phyloP scores from a whole-genome alignment of 768 basidiomycete genomes.

The Infundibulicybe gibba region DNA sequence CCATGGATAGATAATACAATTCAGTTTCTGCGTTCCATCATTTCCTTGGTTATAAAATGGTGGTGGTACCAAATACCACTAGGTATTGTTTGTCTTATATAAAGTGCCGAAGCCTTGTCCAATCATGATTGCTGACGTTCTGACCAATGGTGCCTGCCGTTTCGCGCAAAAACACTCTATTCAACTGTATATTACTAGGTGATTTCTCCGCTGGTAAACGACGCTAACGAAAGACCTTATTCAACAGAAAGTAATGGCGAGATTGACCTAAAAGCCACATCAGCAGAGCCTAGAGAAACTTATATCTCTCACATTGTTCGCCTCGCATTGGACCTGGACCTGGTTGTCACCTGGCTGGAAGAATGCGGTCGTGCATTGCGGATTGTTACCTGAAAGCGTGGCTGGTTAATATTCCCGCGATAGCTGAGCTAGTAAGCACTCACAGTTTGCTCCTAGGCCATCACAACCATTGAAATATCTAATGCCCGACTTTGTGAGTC shows the following conservation, averaged over 20 bases:
- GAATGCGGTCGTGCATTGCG: conserved; percentile 27
- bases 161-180: no score
- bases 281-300: background rate
- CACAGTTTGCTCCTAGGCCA: conserved; percentile 22
- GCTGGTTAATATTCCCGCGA: background rate
- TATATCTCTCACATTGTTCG: conserved; percentile 18
- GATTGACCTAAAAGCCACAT: conserved; percentile 7
- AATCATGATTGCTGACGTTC: no score
- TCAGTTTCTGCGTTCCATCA: background rate
- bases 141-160: no score
- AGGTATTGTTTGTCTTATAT: no score
- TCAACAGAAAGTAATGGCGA: conserved; percentile 14
- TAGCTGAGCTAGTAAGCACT: conserved; percentile 1
- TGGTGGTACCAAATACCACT: no score
- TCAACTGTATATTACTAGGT: background rate
- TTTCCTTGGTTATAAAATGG: no score
- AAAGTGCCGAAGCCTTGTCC: no score
- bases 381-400: conserved; percentile 17
- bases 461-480: conserved; percentile 27
- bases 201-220: background rate
- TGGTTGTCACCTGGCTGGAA: conserved; percentile 17
- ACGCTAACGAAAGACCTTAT: no score
- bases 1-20: background rate
- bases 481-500: background rate
- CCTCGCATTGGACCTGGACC: conserved; percentile 29